Base-by-base conservation (phyloP, 768 basidiomycete genomes). In the Pleurotus djamor region DNA sequence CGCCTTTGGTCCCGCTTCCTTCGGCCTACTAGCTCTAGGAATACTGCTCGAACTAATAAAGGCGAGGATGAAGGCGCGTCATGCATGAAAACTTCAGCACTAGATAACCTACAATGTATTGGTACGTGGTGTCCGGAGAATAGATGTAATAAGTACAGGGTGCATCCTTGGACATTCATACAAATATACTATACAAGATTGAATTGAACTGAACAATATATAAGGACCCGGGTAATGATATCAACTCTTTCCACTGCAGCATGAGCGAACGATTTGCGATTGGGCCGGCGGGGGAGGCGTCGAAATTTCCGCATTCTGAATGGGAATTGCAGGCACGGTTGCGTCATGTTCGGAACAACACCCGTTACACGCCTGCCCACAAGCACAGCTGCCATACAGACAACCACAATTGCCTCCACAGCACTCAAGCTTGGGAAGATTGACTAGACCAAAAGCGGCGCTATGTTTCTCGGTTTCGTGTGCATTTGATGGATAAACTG, bases 351-450 rank as follows among this genome's bases (percentile, higher is more conserved):
- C 76, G 16, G 62, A 69, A 66, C 83, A 84, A 63, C 80, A 81
- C 12, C 86, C 86, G 59, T 74, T 71, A 64, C 88, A 90, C 41
- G 76, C 74, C 33, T 74, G 70, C n/a, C 80, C 78, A 65, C 87
- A 90, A n/a, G 67, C 72, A 61, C 89, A 90, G 9, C 62, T 66
- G 5, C 76, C 82, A 21, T 69, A 68, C 3, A 85, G 80, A 68
- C 88, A 88, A 16, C 76, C 77, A 66, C 88, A 88, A 35, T 71
- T 71, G 2, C 88, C 86, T 1, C 80, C 83, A 68, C 87, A 89
- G 66, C 87, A 89, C 63, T 85, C 81, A 58, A 91, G 72, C 68
- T 86, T 88, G 21, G 89, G 88, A 17, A 89, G 66, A 50, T 73
- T 79, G 52, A 87, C 79, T 14, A 77, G 70, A 12, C 80, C 81